Evolutionary conservation across 176 grass and related monocot species (phyloP).

Genomic region (Oryza nivara): DNA sequence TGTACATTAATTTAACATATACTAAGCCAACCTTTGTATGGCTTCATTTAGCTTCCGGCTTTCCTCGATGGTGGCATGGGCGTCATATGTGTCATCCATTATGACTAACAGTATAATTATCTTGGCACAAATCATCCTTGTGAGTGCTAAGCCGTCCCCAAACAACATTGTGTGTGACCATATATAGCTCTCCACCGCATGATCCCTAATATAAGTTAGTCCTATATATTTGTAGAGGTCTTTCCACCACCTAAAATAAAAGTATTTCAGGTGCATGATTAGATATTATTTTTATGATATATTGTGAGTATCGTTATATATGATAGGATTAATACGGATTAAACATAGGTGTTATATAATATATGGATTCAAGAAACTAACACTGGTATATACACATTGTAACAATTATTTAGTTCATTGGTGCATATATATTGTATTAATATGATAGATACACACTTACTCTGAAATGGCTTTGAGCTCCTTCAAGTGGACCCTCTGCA

Average conservation of each 20-base stretch:
- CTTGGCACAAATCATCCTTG: conserved; percentile 15
- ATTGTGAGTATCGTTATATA: not conserved
- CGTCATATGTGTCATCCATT: conserved; percentile 43
- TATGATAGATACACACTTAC: not conserved
- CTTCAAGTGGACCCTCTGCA: conserved; percentile 12
- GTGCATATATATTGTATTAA: too few relatives aligned
- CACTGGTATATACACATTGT: too few relatives aligned
- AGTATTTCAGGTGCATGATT: not conserved
- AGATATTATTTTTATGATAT: not conserved
- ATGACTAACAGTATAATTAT: not conserved
- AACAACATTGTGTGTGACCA: conserved; percentile 1
- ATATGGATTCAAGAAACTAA: too few relatives aligned
- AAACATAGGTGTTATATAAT: too few relatives aligned
- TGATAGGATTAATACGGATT: too few relatives aligned
- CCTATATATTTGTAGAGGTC: not conserved
- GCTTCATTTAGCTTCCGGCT: not conserved
- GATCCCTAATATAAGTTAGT: conserved; percentile 30
- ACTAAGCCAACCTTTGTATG: conserved; percentile 26
- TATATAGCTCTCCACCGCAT: conserved; percentile 24
- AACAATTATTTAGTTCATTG: too few relatives aligned
- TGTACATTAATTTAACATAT: not conserved
- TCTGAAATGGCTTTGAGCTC: not conserved
- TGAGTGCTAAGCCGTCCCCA: not conserved
- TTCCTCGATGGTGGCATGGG: conserved; percentile 33
- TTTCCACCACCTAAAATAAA: conserved; percentile 42